Conservation (phyloP, 176 grass and related monocot genomes). For the Zea luxurians region DNA sequence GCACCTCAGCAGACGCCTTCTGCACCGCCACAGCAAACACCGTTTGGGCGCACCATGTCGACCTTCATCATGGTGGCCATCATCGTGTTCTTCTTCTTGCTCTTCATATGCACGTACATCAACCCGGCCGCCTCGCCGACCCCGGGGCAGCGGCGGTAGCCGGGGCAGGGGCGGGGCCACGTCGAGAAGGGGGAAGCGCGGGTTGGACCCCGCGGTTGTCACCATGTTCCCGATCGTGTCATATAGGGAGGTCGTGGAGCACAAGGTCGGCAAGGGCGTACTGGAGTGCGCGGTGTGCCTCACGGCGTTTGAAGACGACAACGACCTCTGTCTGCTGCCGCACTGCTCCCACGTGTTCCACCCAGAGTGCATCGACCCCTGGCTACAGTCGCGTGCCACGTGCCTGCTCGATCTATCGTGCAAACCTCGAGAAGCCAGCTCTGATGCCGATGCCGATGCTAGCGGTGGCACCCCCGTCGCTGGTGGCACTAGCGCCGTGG, state of each 20-base stretch:
- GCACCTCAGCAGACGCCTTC: neutral
- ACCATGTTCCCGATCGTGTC: conserved; percentile 61
- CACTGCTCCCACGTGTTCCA: conserved; percentile 93
- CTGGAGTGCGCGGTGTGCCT: conserved; percentile 96
- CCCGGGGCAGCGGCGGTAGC: neutral
- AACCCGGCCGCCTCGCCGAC: conserved; percentile 54
- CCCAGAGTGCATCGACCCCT: conserved; percentile 86
- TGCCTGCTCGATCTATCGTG: too few relatives aligned
- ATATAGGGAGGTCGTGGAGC: conserved; percentile 68
- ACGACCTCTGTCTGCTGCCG: conserved; percentile 75
- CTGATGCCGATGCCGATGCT: too few relatives aligned
- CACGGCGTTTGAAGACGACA: conserved; percentile 76
- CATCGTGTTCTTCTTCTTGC: conserved; percentile 71
- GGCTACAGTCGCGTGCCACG: conserved; percentile 71
- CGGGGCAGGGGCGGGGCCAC: conserved; percentile 2
- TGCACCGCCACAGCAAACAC: neutral
- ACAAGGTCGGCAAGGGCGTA: conserved; percentile 59
- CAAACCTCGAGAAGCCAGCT: too few relatives aligned
- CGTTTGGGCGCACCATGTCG: conserved; percentile 63
- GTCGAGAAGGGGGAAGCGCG: conserved; percentile 49
- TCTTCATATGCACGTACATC: conserved; percentile 75
- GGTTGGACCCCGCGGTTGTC: conserved; percentile 60
- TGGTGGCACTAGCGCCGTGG: too few relatives aligned
- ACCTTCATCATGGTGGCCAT: conserved; percentile 65
- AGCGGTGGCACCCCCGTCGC: too few relatives aligned